Evolutionary conservation across 2,329 filamentous ascomycete genomes (phyloP).

Genomic region (Knufia petricola): DNA sequence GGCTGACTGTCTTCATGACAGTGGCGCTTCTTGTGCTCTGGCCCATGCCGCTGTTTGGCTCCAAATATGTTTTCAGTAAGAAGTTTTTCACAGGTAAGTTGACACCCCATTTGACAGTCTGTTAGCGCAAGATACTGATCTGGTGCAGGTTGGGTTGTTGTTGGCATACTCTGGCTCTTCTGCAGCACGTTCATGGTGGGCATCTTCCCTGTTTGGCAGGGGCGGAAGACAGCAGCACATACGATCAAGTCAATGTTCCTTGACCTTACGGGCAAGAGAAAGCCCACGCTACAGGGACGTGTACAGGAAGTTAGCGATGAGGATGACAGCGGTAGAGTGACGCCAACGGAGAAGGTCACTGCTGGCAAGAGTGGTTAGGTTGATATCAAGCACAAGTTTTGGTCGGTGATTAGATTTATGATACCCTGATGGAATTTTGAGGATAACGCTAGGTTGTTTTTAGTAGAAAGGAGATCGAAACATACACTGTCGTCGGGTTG

Average conservation of each 20-base stretch:
- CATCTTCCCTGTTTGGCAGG: slow-evolving; percentile 72
- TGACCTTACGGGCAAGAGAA: slow-evolving; percentile 44
- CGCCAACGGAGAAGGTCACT: slow-evolving; percentile 38
- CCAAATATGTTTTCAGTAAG: slow-evolving; percentile 70
- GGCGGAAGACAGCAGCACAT: slow-evolving; percentile 54
- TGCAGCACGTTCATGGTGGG: slow-evolving; percentile 63
- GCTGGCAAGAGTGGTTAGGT: slow-evolving; percentile 10
- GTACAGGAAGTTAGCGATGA: slow-evolving; percentile 23
- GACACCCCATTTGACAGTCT: not conserved
- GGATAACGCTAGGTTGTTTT: no score
- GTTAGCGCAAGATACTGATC: not conserved
- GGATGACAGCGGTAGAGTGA: slow-evolving; percentile 37
- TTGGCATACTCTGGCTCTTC: slow-evolving; percentile 74
- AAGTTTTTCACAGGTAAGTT: slow-evolving; percentile 56
- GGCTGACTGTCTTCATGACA: slow-evolving; percentile 54
- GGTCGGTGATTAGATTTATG: no score
- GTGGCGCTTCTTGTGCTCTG: slow-evolving; percentile 68
- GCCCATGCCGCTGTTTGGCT: slow-evolving; percentile 87
- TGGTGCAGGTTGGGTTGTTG: slow-evolving; percentile 57
- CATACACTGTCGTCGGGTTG: no score
- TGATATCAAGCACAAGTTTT: no score
- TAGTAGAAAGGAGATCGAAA: no score
- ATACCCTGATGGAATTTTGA: no score
- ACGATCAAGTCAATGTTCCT: slow-evolving; percentile 53
- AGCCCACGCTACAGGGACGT: slow-evolving; percentile 25